Conservation (phyloP, 2,329 filamentous ascomycete species). For the Scytalidium sp. region DNA sequence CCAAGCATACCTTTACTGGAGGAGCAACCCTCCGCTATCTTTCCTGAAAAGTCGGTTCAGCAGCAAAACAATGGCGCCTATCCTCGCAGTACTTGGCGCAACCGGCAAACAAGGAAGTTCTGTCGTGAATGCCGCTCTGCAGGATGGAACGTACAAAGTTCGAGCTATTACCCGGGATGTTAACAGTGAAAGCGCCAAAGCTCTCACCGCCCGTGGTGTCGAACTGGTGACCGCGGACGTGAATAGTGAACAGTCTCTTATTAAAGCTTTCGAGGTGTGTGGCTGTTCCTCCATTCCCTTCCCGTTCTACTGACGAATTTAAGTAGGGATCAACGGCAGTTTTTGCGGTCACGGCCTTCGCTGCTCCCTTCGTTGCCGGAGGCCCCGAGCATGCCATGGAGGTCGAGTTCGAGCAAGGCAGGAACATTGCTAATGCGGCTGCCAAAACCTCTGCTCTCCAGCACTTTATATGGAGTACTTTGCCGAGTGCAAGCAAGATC, state of each 20-base stretch:
- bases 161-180: slow-evolving; percentile 43
- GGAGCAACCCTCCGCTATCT: no score
- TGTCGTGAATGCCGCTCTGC: slow-evolving; percentile 40
- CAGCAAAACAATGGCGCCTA: slow-evolving; percentile 24
- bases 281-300: not conserved
- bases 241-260: slow-evolving; percentile 34
- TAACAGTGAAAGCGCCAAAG: slow-evolving; percentile 36
- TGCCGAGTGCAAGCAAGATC: slow-evolving; percentile 32
- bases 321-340: slow-evolving; percentile 42
- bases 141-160: slow-evolving; percentile 34
- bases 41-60: no score
- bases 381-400: slow-evolving; percentile 31
- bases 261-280: slow-evolving; percentile 33
- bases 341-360: slow-evolving; percentile 56
- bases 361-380: slow-evolving; percentile 41
- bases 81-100: slow-evolving; percentile 39
- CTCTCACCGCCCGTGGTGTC: slow-evolving; percentile 34
- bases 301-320: not conserved
- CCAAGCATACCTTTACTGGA: no score
- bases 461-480: slow-evolving; percentile 41
- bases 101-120: slow-evolving; percentile 47
- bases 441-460: slow-evolving; percentile 35
- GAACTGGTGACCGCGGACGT: slow-evolving; percentile 43
- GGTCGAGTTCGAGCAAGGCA: slow-evolving; percentile 40
- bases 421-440: slow-evolving; percentile 39